Evolutionary conservation across 2,329 filamentous ascomycete species (phyloP).

Genomic region (Zymoseptoria pseudotritici): DNA sequence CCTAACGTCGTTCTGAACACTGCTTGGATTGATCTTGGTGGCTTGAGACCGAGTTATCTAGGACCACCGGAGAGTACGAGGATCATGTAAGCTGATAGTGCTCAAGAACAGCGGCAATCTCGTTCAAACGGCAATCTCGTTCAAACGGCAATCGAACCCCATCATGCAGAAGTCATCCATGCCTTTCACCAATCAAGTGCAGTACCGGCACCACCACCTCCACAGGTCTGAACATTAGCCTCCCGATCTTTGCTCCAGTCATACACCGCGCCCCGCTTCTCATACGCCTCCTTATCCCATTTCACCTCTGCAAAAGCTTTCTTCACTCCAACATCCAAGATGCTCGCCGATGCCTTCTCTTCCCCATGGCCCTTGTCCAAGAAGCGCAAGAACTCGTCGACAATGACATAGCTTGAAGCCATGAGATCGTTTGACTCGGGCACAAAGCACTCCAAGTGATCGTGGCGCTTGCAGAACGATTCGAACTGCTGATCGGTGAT

Average conservation of each 20-base stretch:
- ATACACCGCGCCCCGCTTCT: conserved; percentile 42
- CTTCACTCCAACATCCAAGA: conserved; percentile 43
- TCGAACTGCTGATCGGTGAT: conserved; percentile 43
- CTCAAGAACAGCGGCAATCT: neutral
- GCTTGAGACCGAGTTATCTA: conserved; percentile 29
- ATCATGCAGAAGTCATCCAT: neutral
- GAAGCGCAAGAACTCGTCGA: conserved; percentile 48
- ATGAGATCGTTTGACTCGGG: conserved; percentile 46
- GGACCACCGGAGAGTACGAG: conserved; percentile 31
- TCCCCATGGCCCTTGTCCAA: conserved; percentile 36
- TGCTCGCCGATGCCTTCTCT: conserved; percentile 29
- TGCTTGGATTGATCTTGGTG: conserved; percentile 29
- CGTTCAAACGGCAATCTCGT: neutral
- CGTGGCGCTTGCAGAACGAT: conserved; percentile 41
- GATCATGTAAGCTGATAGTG: neutral
- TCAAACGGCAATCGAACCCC: neutral
- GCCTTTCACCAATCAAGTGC: neutral
- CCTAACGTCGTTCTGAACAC: conserved; percentile 38
- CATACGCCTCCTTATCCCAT: conserved; percentile 43
- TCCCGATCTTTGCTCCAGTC: conserved; percentile 33
- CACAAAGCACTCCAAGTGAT: conserved; percentile 37
- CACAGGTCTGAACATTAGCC: neutral
- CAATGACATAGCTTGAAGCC: conserved; percentile 44
- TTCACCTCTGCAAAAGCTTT: conserved; percentile 38
- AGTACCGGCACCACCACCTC: neutral